Base-by-base conservation (phyloP, 2,329 filamentous ascomycete genomes). In the Juglanconis oblonga region DNA sequence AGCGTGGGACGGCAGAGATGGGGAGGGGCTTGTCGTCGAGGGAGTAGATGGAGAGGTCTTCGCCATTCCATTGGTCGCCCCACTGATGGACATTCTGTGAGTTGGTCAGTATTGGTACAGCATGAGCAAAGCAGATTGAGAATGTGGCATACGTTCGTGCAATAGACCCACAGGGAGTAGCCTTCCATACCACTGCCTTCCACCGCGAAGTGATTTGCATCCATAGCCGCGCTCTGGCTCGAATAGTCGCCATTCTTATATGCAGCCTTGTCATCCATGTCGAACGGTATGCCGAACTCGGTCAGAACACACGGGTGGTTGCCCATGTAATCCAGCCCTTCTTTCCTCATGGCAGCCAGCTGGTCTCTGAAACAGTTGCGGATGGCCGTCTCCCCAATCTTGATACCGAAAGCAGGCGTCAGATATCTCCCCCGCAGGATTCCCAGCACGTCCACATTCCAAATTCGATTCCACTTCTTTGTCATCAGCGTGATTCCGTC, bases 391-490 rank as follows among this genome's bases (percentile, higher is more conserved):
- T 98, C 94, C 52, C 95, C 95, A 51, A 99, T 81, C 70, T 93
- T 95, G 72, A 99, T 89, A 3, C 92, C 95, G 70, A 99, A 94
- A 0, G 91, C 91, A 11, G 95, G 95, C 29, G 89, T 90, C 66
- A 90, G 80, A 70, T 99, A 99, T 65, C 88, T 89, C 11, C 95
- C 95, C 50, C 95, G 88, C 48, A 99, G 79, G 13, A 99, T 85
- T 2, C 95, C 95, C 54, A 99, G 87, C 4, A 99, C 91, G 71
- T 99, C 95, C 7, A 99, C 90, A 67, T 99, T 99, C 90, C 95
- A 99, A 14, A 89, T 87, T 44, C 93, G 89, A 71, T 98, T 99
- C 95, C 95, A 99, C 73, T 97, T 96, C 76, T 99, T 99, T 11
- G 92, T 98, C 83, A 99, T 90, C 4, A 99, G 81, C 0, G 95